Percentiles rank a stretch among this genome's conserved stretches.
Evolutionary conservation across 495 filamentous ascomycete genomes (phyloP).

Genomic region (Bacidia gigantensis): DNA sequence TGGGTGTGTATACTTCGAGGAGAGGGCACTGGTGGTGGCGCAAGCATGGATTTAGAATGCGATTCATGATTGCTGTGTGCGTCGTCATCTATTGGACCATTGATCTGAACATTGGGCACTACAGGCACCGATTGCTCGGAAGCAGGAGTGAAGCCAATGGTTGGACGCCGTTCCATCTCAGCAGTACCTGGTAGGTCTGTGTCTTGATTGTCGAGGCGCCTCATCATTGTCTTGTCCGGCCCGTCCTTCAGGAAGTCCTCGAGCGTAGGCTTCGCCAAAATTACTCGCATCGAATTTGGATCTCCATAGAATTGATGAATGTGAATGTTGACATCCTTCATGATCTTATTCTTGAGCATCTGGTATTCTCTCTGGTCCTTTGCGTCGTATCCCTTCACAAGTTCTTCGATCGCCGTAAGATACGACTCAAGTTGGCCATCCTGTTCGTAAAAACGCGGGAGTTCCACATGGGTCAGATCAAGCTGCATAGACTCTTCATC

Average conservation of each 20-base stretch:
- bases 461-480: slow-evolving; percentile 11
- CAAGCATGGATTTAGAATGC: neutral
- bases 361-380: slow-evolving; percentile 11
- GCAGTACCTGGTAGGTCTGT: neutral
- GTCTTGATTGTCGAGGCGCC: slow-evolving; percentile 6
- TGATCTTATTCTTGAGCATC: slow-evolving; percentile 8
- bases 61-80: neutral
- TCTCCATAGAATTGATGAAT: slow-evolving; percentile 18
- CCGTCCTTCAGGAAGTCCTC: slow-evolving; percentile 11
- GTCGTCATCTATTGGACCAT: neutral
- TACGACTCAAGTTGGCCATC: slow-evolving; percentile 6
- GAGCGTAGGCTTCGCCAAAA: slow-evolving; percentile 9
- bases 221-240: slow-evolving; percentile 10
- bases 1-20: slow-evolving; percentile 1
- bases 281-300: slow-evolving; percentile 10
- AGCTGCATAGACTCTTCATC: slow-evolving; percentile 15
- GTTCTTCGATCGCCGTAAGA: slow-evolving; percentile 6
- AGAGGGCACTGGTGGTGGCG: neutral
- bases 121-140: neutral
- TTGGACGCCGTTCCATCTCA: neutral
- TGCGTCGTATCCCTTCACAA: slow-evolving; percentile 10
- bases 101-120: neutral
- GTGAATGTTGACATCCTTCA: slow-evolving; percentile 11
- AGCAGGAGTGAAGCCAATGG: neutral
- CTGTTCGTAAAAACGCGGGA: slow-evolving; percentile 12